phyloP scores from a whole-genome alignment of 495 filamentous ascomycete species.

The Lophiostoma macrostomum region DNA sequence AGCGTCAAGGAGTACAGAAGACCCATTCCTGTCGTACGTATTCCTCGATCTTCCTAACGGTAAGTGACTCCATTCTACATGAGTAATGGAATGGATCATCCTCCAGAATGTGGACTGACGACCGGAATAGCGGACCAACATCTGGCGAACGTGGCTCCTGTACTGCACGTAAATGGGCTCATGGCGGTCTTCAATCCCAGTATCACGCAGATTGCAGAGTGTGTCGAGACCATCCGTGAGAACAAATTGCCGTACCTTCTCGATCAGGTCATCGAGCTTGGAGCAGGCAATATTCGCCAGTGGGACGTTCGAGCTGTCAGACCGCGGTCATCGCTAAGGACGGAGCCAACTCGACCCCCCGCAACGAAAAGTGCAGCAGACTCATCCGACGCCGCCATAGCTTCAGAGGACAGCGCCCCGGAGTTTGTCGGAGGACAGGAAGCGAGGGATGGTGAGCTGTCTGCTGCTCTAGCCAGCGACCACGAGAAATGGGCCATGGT shows the following conservation, averaged over 20 bases:
- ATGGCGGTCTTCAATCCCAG: constrained; percentile 70
- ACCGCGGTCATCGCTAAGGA: constrained; percentile 37
- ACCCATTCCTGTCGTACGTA: constrained; percentile 63
- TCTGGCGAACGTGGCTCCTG: constrained; percentile 54
- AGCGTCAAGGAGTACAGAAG: constrained; percentile 32
- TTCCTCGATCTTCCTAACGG: constrained; percentile 70
- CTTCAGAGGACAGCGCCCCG: constrained; percentile 9
- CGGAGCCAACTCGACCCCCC: background rate
- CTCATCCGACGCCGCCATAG: background rate
- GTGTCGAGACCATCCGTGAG: constrained; percentile 52
- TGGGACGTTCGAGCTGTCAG: constrained; percentile 65
- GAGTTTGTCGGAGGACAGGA: constrained; percentile 21
- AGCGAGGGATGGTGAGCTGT: constrained; percentile 29
- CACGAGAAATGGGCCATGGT: constrained; percentile 54
- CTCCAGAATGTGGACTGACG: too few relatives aligned
- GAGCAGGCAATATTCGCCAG: constrained; percentile 54
- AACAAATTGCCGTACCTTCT: constrained; percentile 54
- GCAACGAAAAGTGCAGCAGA: background rate
- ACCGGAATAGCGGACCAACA: constrained; percentile 56
- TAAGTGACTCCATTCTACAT: too few relatives aligned
- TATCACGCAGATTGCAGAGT: constrained; percentile 69
- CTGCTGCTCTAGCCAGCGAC: constrained; percentile 16
- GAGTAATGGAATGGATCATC: too few relatives aligned
- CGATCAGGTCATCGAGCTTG: constrained; percentile 66
- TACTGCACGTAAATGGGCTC: constrained; percentile 59